A percentile compares a stretch with the other conserved stretches of the same genome.
phyloP scores from a whole-genome alignment of 148 eudicot genomes.

The Arctostaphylos glauca region DNA sequence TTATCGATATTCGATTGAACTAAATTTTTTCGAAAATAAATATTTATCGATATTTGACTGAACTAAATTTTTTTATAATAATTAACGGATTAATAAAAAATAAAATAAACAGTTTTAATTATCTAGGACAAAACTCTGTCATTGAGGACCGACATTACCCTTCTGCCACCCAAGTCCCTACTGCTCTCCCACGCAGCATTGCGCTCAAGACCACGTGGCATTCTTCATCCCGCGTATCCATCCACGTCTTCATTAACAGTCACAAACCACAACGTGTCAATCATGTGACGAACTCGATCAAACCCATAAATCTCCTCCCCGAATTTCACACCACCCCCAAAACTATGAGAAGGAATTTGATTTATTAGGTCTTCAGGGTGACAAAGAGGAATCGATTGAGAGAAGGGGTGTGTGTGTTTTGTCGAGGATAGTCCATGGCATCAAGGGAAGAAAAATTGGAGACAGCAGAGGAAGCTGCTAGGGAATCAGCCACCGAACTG shows the following conservation, averaged over 20 bases:
- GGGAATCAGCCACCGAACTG: conserved; percentile 30
- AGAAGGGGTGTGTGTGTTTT: neutral
- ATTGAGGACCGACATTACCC: neutral
- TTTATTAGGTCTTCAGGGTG: neutral
- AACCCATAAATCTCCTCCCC: neutral
- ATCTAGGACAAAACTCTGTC: neutral
- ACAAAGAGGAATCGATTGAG: neutral
- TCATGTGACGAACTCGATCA: neutral
- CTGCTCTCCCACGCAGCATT: neutral
- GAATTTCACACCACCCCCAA: neutral
- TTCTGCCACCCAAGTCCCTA: neutral
- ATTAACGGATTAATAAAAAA: too few relatives aligned
- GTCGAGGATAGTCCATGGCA: neutral
- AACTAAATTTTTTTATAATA: too few relatives aligned
- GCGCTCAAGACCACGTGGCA: neutral
- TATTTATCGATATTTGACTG: too few relatives aligned
- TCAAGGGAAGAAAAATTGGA: conserved; percentile 32
- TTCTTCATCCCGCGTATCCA: neutral
- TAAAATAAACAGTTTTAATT: too few relatives aligned
- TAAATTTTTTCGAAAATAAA: too few relatives aligned
- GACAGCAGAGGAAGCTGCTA: conserved; percentile 32
- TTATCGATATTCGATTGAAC: too few relatives aligned
- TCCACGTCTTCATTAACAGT: neutral
- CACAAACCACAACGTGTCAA: neutral
- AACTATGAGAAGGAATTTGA: neutral